phyloP scores from a whole-genome alignment of 495 filamentous ascomycete species.

The Apiosordaria backusii region DNA sequence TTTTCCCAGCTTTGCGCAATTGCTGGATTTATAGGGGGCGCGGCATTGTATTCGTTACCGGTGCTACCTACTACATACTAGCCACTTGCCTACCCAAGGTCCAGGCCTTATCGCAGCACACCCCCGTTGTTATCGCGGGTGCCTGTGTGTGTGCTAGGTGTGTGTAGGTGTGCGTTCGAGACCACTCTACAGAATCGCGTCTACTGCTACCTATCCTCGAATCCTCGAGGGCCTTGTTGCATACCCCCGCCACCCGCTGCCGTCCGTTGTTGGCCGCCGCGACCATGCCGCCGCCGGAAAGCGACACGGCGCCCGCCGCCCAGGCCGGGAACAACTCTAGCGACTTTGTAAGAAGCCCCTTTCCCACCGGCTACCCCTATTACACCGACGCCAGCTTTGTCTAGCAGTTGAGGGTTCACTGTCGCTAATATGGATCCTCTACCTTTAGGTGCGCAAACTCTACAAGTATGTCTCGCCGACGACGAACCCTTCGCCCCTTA shows the following conservation, averaged over 20 bases:
- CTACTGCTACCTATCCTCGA: background rate
- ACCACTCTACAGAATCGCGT: background rate
- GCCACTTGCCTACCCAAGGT: background rate
- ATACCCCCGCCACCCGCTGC: background rate
- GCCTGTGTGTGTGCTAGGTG: background rate
- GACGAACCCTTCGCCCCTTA: slow-evolving; percentile 12
- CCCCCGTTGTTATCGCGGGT: background rate
- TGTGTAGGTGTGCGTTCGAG: background rate
- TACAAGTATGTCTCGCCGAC: slow-evolving; percentile 76
- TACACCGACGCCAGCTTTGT: too few species aligned
- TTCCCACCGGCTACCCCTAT: background rate
- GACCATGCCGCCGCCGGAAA: slow-evolving; percentile 44
- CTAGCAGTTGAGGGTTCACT: slow-evolving; percentile 10
- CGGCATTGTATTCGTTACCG: background rate
- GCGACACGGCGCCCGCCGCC: slow-evolving; percentile 35
- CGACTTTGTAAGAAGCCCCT: slow-evolving; percentile 44
- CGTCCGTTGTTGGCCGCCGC: slow-evolving; percentile 7
- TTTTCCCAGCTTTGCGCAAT: background rate
- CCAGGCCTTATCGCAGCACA: slow-evolving; percentile 3
- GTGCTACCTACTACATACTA: background rate
- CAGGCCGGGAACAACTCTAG: slow-evolving; percentile 47
- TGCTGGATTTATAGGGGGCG: background rate
- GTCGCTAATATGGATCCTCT: slow-evolving; percentile 20
- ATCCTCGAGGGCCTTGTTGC: background rate
- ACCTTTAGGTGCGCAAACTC: slow-evolving; percentile 83